Conservation (phyloP, 371 early-diverging fungal genomes). For the Lichtheimia hyalospora region DNA sequence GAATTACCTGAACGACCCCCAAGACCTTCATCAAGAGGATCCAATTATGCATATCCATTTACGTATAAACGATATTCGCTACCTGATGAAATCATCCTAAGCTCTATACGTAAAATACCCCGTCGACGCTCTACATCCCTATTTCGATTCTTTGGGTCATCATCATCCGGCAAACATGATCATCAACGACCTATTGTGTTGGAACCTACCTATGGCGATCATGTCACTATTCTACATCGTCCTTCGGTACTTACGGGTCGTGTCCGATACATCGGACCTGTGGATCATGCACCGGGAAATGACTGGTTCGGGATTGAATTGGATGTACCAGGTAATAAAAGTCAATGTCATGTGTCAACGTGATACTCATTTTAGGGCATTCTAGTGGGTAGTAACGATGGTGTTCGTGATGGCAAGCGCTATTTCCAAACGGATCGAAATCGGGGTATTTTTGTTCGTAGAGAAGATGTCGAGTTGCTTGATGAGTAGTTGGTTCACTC, state of each 20-base stretch:
- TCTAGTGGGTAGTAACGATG: slow-evolving; percentile 33
- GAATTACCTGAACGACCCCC: slow-evolving; percentile 22
- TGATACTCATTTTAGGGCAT: not conserved
- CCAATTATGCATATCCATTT: not conserved
- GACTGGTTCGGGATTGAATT: slow-evolving; percentile 47
- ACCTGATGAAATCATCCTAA: slow-evolving; percentile 13
- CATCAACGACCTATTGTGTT: not conserved
- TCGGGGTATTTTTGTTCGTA: slow-evolving; percentile 24
- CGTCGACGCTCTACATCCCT: not conserved
- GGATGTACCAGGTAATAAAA: slow-evolving; percentile 34
- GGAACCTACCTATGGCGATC: slow-evolving; percentile 16
- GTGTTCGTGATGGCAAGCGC: slow-evolving; percentile 22
- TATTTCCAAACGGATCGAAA: slow-evolving; percentile 29
- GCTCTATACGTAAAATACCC: not conserved
- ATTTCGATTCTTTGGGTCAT: not conserved
- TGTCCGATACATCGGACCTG: slow-evolving; percentile 37
- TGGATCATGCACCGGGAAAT: slow-evolving; percentile 22
- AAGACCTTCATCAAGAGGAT: slow-evolving; percentile 1
- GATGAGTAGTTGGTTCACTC: not conserved
- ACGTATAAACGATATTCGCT: slow-evolving; percentile 12
- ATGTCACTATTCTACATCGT: slow-evolving; percentile 30
- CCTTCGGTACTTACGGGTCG: slow-evolving; percentile 34
- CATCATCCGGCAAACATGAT: too few relatives aligned
- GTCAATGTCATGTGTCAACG: not conserved
- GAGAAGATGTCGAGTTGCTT: not conserved